These are phyloP conservation scores for Rhodotorula sp. DNA, from an alignment of 1,284 basidiomycete species.

Conservation along the genomic window DNA sequence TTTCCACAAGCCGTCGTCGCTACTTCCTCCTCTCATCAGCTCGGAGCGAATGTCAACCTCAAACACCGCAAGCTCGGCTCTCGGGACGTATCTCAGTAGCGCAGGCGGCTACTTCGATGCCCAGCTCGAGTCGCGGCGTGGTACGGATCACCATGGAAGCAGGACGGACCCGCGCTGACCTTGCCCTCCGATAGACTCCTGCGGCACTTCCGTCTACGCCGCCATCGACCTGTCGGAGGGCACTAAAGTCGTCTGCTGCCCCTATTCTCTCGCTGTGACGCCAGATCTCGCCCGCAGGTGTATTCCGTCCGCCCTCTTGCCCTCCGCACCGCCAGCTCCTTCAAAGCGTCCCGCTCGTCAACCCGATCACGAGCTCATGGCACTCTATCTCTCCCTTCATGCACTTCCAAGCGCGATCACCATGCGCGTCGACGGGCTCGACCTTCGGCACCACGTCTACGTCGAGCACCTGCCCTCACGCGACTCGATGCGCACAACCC, in stretches of 20 bases:
- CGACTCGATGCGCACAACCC: slow-evolving; percentile 65
- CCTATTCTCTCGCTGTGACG: slow-evolving; percentile 72
- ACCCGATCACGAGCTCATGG: slow-evolving; percentile 35
- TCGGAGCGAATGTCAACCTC: too few relatives aligned
- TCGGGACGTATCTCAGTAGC: too few relatives aligned
- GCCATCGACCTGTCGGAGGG: slow-evolving; percentile 57
- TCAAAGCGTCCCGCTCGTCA: slow-evolving; percentile 5
- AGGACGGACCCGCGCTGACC: not conserved
- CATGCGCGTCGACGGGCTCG: not conserved
- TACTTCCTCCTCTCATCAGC: too few relatives aligned
- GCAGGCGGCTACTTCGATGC: too few relatives aligned
- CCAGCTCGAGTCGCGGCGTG: too few relatives aligned
- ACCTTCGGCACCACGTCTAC: slow-evolving; percentile 58
- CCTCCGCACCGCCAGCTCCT: slow-evolving; percentile 28
- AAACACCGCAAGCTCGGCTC: too few relatives aligned
- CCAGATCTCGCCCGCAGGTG: slow-evolving; percentile 57
- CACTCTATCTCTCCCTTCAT: slow-evolving; percentile 41
- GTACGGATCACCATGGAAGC: not conserved
- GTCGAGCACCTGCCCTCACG: slow-evolving; percentile 65
- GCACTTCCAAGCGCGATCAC: not conserved
- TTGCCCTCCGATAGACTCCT: slow-evolving; percentile 38
- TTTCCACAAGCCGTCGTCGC: too few relatives aligned
- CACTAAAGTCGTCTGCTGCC: slow-evolving; percentile 67
- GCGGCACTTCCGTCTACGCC: slow-evolving; percentile 65
- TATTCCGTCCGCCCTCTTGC: slow-evolving; percentile 55